Conservation (phyloP, 345 rosid species). For the Lepidium aucheri region DNA sequence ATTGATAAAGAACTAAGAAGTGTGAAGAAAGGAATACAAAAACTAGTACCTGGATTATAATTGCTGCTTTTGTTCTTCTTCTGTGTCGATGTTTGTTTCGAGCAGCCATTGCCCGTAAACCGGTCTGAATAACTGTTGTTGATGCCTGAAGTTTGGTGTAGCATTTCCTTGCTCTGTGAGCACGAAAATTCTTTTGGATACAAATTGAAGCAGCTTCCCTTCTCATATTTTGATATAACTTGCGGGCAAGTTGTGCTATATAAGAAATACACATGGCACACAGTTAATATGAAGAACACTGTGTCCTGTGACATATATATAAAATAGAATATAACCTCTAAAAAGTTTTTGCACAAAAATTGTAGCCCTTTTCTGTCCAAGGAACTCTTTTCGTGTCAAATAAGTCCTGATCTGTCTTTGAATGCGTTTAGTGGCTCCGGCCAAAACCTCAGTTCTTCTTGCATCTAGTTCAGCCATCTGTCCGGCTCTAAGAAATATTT, state of each 20-base stretch:
- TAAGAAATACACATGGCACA: conserved; percentile 5
- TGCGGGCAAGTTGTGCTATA: conserved; percentile 52
- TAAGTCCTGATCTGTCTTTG: conserved; percentile 51
- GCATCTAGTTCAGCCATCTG: conserved; percentile 77
- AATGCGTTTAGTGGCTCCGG: conserved; percentile 39
- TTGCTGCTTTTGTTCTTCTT: conserved; percentile 56
- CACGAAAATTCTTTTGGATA: conserved; percentile 42
- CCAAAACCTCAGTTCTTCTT: conserved; percentile 51
- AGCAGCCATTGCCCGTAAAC: conserved; percentile 53
- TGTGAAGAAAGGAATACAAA: background rate
- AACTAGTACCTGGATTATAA: conserved; percentile 41
- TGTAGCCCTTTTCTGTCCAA: conserved; percentile 35
- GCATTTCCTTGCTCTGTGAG: conserved; percentile 32
- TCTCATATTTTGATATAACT: conserved; percentile 42
- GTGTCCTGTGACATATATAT: conserved; percentile 5
- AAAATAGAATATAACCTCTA: conserved; percentile 39
- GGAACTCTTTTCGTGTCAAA: conserved; percentile 42
- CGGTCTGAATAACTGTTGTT: conserved; percentile 46
- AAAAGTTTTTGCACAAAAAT: conserved; percentile 39
- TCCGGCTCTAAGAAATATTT: conserved; percentile 65
- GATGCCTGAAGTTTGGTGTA: conserved; percentile 39
- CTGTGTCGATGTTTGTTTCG: conserved; percentile 39
- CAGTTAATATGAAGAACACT: background rate
- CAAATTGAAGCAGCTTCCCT: conserved; percentile 46
- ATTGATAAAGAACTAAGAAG: background rate